Conservation (phyloP, 495 filamentous ascomycete species). For the Umbilicaria muhlenbergii region DNA sequence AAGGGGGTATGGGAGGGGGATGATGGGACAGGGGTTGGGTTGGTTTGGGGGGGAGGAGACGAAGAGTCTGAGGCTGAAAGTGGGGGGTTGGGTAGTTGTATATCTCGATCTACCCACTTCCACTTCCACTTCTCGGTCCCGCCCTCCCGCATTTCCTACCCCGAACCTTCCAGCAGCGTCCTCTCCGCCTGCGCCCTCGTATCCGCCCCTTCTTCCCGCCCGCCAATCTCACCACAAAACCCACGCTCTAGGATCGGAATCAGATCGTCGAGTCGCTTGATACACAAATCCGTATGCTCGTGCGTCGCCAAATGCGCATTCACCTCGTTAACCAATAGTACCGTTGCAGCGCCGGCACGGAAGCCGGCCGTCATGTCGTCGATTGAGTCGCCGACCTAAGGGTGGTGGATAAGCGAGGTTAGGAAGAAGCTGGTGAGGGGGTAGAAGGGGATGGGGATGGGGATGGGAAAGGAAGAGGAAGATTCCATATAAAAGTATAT, state of each 20-base stretch:
- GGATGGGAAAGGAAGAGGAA: too few species aligned
- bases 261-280: constrained; percentile 52
- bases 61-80: too few species aligned
- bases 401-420: neutral
- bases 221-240: constrained; percentile 17
- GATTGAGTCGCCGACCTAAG: constrained; percentile 68
- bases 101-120: neutral
- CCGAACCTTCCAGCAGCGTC: too few species aligned
- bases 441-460: too few species aligned
- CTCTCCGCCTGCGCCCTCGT: too few species aligned
- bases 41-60: neutral
- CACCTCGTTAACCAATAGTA: constrained; percentile 67
- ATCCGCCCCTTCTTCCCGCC: too few species aligned
- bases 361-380: constrained; percentile 90
- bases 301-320: constrained; percentile 61
- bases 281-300: constrained; percentile 61
- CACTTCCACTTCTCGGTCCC: neutral
- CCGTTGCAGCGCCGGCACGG: constrained; percentile 74
- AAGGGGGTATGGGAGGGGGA: too few species aligned
- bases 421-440: too few species aligned
- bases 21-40: too few species aligned
- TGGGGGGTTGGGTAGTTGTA: too few species aligned
- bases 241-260: constrained; percentile 54
- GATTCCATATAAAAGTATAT: too few species aligned
- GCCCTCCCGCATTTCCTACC: too few species aligned